Base-by-base conservation (phyloP, 495 filamentous ascomycete genomes). In the Pseudoneurospora amorphoporcata region DNA sequence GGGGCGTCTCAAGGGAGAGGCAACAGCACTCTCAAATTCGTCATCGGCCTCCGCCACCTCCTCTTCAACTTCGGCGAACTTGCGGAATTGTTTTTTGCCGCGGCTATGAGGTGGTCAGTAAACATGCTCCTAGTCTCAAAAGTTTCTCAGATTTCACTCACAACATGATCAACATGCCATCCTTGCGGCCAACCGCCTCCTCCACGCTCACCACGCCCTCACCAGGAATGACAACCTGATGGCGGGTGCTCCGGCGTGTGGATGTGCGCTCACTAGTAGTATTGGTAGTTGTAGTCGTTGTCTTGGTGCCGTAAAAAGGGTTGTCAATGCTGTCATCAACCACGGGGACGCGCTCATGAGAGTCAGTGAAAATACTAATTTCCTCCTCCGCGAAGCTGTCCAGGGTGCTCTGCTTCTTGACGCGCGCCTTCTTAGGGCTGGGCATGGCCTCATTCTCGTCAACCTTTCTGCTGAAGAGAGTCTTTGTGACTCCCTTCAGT, bases 291-390 rank as follows among this genome's bases (percentile, higher is more conserved):
- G 78, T 32, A 39, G 78, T 71, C 68, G 68, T 71, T 7, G 79
- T 43, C 39, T 81, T 73, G 16, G 82, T 75, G 68, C 85, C 86
- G 69, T 88, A 88, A 78, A 98, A 98, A 0, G 93, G 93, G 75
- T 97, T 98, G 3, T 90, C 88, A 73, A 84, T 78, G 71, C 82
- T 88, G 37, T 82, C 73, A 77, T 92, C 92, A 4, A 88, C 72
- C 77, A 90, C 88, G 38, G 95, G 95, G 41, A 97, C 83, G 58
- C 92, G 90, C 77, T 96, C 94, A 77, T 92, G 91, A 3, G 92
- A 91, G 77, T 99, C 95, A 10, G 94, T 98, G 79, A 89, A 97
- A 70, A 99, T 97, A 75, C 88, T 82, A 73, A 98, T 93, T 12
- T 87, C 79, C 47, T 84, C 81, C n/a, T 82, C 83, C 39, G 80